phyloP scores from a whole-genome alignment of 1,284 basidiomycete genomes.

The Apiotrichum sp. region DNA sequence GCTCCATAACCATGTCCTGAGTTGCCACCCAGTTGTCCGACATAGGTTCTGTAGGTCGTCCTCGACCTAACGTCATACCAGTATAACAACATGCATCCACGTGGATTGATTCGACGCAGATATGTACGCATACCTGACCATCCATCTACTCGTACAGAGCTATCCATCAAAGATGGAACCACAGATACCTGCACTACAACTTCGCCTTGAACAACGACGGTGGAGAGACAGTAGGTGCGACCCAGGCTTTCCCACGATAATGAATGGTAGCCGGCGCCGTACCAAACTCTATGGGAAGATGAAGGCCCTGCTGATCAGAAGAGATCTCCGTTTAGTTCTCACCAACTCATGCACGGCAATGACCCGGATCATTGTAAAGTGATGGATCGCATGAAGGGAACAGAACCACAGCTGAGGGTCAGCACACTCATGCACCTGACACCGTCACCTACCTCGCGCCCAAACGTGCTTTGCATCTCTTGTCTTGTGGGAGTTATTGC shows the following conservation, averaged over 20 bases:
- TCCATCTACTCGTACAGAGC: too few species aligned
- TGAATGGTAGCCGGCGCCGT: conserved; percentile 42
- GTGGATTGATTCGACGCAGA: too few species aligned
- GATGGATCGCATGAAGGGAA: conserved; percentile 42
- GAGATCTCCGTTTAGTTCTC: conserved; percentile 2
- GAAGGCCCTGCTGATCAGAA: conserved; percentile 22
- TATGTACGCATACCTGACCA: too few species aligned
- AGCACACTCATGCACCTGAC: neutral
- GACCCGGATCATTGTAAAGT: conserved; percentile 43
- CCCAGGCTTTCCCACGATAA: conserved; percentile 25
- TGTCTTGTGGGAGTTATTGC: conserved; percentile 39
- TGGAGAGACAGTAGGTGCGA: conserved; percentile 7
- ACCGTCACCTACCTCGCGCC: conserved; percentile 34
- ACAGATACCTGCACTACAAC: conserved; percentile 2
- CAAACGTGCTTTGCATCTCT: conserved; percentile 32
- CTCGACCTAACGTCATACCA: too few species aligned
- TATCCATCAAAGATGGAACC: too few species aligned
- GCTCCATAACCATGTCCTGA: too few species aligned
- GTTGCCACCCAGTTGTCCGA: too few species aligned
- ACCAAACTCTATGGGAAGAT: conserved; percentile 41
- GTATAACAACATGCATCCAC: too few species aligned
- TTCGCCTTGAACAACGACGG: conserved; percentile 11
- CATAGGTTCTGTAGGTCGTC: too few species aligned
- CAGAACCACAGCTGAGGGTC: conserved; percentile 39
- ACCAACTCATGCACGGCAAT: conserved; percentile 45